Evolutionary conservation across 2,329 filamentous ascomycete genomes (phyloP).

Genomic region (Stagonosporopsis tanaceti): DNA sequence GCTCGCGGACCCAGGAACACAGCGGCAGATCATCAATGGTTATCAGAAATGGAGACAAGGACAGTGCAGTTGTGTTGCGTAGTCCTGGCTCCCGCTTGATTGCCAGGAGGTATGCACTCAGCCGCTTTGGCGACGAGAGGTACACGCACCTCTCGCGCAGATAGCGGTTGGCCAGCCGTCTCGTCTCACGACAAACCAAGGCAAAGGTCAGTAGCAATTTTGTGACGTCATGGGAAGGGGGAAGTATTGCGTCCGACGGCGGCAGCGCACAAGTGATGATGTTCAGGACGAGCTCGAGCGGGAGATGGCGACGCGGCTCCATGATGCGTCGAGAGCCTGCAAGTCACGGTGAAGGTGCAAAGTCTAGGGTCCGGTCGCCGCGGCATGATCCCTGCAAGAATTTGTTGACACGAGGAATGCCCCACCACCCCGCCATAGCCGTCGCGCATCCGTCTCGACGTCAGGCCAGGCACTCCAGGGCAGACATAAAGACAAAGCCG

Average conservation of each 20-base stretch:
- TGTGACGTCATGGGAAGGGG: constrained; percentile 52
- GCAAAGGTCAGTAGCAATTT: constrained; percentile 57
- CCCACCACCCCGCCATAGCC: constrained; percentile 17
- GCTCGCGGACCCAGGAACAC: constrained; percentile 52
- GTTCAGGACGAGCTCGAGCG: constrained; percentile 40
- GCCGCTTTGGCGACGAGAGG: constrained; percentile 48
- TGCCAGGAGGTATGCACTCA: constrained; percentile 38
- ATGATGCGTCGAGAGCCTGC: constrained; percentile 9
- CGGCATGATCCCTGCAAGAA: constrained; percentile 3
- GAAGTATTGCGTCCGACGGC: constrained; percentile 37
- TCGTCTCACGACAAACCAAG: constrained; percentile 54
- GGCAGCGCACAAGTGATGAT: constrained; percentile 36
- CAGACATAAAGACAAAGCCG: neutral
- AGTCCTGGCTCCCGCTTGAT: constrained; percentile 24
- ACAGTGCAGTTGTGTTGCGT: constrained; percentile 52
- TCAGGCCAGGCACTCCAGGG: neutral
- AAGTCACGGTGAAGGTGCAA: constrained; percentile 9
- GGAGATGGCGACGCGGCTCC: constrained; percentile 24
- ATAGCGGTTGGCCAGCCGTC: constrained; percentile 52
- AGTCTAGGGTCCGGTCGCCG: neutral
- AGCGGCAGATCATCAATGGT: constrained; percentile 55
- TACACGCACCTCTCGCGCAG: constrained; percentile 58
- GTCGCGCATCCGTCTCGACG: neutral
- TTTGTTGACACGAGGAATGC: constrained; percentile 6
- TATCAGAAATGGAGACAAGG: constrained; percentile 34